Evolutionary conservation across 768 basidiomycete species (phyloP), one percentile per base, ranked within the genome.

Genomic region (Mrakia frigida): DNA sequence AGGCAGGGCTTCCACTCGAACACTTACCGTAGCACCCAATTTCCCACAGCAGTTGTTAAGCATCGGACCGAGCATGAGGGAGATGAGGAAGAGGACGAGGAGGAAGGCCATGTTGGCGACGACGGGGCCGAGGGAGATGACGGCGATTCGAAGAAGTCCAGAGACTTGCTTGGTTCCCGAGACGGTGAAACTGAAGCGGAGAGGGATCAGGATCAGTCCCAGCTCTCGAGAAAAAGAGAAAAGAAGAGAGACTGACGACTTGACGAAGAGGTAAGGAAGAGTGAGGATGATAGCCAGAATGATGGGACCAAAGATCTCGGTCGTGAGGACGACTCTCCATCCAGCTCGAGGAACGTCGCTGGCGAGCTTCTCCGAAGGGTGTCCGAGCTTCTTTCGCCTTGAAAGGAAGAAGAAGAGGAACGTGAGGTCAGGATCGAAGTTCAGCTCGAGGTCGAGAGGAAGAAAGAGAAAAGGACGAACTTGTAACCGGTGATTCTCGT

Each of bases 401-500:
- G 18, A 50, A 18, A 50, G 2, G 46, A 50, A 14, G 6, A 50
- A 21, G 46, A 50, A 50, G 46, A 14, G 39, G 39, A 41, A 11
- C 4, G 16, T 4, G 46, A 50, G 16, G 18, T n/a, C n/a, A n/a
- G n/a, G n/a, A n/a, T n/a, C n/a, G n/a, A n/a, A 18, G 6, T 14
- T 50, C 46, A 50, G 46, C 46, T 21, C 46, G 46, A 16, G 18
- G 46, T 18, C 11, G 46, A 21, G 46, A 21, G 3, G 14, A 21
- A 21, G 46, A 18, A 50, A 46, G 43, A 46, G 43, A 46, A 11
- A 46, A 18, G 18, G 46, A 50, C 46, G 46, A 50, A 50, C 88
- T 99, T 99, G 89, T 94, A 99, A 25, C 97, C 97, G n/a, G 97
- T 99, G 82, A 99, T 96, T 89, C 93, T 91, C 25, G 97, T 99